Base-by-base conservation (phyloP, 441 rosid species). In the Erodium trifolium region DNA sequence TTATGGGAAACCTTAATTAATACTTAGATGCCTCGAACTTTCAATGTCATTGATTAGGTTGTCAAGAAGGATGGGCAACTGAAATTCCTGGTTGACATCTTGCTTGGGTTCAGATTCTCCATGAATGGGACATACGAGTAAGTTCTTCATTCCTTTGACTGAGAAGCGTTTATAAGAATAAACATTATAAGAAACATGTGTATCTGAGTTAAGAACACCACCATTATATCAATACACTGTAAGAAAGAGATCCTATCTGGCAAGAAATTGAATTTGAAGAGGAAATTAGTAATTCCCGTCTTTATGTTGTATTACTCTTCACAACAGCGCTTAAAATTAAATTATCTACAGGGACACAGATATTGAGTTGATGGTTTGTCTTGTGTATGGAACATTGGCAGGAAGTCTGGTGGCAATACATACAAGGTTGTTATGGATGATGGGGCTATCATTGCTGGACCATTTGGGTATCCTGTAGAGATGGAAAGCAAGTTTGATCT, bases 41-140 rank as follows among this genome's bases (percentile, higher is more conserved):
- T 63, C 49, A 14, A 34, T 23, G 60, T 53, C 64, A 53, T 68
- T 45, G 29, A 59, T 66, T 70, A 91, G 99, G 82, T 91, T 39
- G 83, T 91, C 31, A 84, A 79, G 70, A 81, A 73, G 72, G 83
- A 81, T 68, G 93, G 84, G 31, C 81, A 82, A 43, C 72, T 89
- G 14, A 89, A 91, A 86, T 86, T 91, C 68, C 76, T 74, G 57
- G 93, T 87, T 6, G 82, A 83, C 81, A 88, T 86, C 71, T 67
- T 88, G 9, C 88, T 90, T 0, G 96, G 96, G 3, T 73, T 91
- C 73, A 88, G 86, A 77, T 93, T 93, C 86, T 88, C 97, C 70
- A 87, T 88, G 93, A 85, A 72, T 57, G 96, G 97, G 70, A 79
- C 75, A 18, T 84, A 78, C 67, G 81, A 69, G 98, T 88, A 82